Conservation (phyloP, 169 alveolate species). For the Plasmodium relictum region DNA sequence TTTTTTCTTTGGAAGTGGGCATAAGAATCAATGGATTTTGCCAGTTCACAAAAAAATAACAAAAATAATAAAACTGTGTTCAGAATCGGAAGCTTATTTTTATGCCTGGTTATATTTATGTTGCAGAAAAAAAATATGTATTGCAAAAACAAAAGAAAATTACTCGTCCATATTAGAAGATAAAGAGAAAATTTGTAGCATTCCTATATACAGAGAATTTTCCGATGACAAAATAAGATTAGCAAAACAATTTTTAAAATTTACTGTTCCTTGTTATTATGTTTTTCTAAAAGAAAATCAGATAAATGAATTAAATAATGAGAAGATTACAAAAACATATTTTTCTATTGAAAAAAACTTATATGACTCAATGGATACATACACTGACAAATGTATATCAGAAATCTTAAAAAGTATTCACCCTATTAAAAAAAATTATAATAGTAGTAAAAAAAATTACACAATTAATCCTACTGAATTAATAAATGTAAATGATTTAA, state of each 20-base stretch:
- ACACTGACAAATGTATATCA: background rate
- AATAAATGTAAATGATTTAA: slow-evolving; percentile 51
- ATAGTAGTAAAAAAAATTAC: background rate
- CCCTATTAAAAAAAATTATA: background rate
- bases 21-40: slow-evolving; percentile 81
- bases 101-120: slow-evolving; percentile 81
- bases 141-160: slow-evolving; percentile 42
- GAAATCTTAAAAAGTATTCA: background rate
- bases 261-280: slow-evolving; percentile 59
- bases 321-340: no score
- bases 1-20: slow-evolving; percentile 82
- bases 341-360: background rate
- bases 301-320: slow-evolving; percentile 8
- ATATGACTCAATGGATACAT: background rate
- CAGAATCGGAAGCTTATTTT: slow-evolving; percentile 79
- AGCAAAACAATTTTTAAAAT: slow-evolving; percentile 35
- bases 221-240: slow-evolving; percentile 13
- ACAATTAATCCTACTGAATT: slow-evolving; percentile 21
- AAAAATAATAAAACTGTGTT: slow-evolving; percentile 79
- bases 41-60: slow-evolving; percentile 74
- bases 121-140: slow-evolving; percentile 54
- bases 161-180: slow-evolving; percentile 75
- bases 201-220: slow-evolving; percentile 21
- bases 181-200: slow-evolving; percentile 34
- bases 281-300: slow-evolving; percentile 28